Evolutionary conservation across 2,329 filamentous ascomycete species (phyloP), one percentile per base, ranked within the genome.

Genomic region (Arthrobotrys entomopaga): DNA sequence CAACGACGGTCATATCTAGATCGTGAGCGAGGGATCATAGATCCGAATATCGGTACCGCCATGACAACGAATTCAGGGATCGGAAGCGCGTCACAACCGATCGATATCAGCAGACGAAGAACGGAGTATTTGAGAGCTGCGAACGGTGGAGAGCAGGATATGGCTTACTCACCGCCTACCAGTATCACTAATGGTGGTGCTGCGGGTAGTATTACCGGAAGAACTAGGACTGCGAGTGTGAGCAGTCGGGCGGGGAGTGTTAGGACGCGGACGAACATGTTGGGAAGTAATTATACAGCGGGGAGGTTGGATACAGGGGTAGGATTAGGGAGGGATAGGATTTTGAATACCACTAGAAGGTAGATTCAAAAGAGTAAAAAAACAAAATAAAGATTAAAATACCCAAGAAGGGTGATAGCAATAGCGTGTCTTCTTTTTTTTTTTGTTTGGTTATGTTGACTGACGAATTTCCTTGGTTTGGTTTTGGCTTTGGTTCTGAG

Each of bases 111-210:
- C 48, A 43, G 67, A 16, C 46, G 67, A 42, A 42, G 67, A 19
- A 72, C 67, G 3, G 67, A 72, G 46, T 72, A 72, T 8, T 54
- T 72, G 22, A 53, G 67, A 2, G 67, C 67, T n/a, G 67, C 67
- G 5, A 65, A 65, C 16, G 50, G 53, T 15, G 52, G 15, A 2
- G 48, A 72, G 38, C 60, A 65, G 15, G 67, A 72, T 43, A 72
- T 72, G 67, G 46, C 48, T 7, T 72, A 72, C 38, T 72, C 67
- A 11, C 67, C 67, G 3, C 67, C 67, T n/a, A 22, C 46, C 26
- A 65, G 67, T 26, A 38, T 72, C 4, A 61, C 26, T 22, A 48
- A 56, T 2, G 20, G 22, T 15, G 65, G 60, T 19, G 40, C 53
- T 20, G 53, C 50, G 1, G 20, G 22, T 19, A 72, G 60, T 19